phyloP scores from a whole-genome alignment of 352 stramenopile genomes.

The Phytophthora fragariaefolia region DNA sequence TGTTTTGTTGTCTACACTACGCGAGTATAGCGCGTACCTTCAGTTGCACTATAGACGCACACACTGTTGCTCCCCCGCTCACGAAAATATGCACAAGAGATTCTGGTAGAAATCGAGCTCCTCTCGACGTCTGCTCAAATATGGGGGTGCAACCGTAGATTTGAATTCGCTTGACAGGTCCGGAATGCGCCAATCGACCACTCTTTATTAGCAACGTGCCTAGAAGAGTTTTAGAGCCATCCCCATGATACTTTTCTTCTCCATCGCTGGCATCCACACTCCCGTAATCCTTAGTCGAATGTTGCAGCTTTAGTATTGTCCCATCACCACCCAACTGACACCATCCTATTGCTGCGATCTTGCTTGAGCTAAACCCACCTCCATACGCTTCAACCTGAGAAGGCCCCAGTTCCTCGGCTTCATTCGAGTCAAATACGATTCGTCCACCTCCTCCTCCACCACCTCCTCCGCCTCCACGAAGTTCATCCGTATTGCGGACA shows the following conservation, averaged over 20 bases:
- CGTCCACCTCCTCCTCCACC: conserved; percentile 61
- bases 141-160: conserved; percentile 84
- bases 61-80: conserved; percentile 69
- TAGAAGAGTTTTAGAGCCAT: conserved; percentile 27
- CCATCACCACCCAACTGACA: conserved; percentile 83
- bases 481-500: conserved; percentile 35
- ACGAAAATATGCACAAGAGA: conserved; percentile 70
- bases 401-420: conserved; percentile 47
- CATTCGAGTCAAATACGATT: conserved; percentile 57
- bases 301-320: conserved; percentile 71
- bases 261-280: conserved; percentile 11
- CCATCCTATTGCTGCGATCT: conserved; percentile 57
- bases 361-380: conserved; percentile 43
- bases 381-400: conserved; percentile 58
- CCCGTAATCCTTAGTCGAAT: conserved; percentile 30
- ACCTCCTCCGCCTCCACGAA: conserved; percentile 56
- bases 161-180: conserved; percentile 63
- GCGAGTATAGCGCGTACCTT: conserved; percentile 42
- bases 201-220: conserved; percentile 69
- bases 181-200: conserved; percentile 51
- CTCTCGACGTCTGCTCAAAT: conserved; percentile 56
- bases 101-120: conserved; percentile 59
- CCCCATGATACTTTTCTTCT: conserved; percentile 2
- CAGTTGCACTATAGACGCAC: conserved; percentile 55
- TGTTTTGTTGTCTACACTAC: neutral